phyloP scores from a whole-genome alignment of 2,329 filamentous ascomycete genomes.

The Fusarium sp. region DNA sequence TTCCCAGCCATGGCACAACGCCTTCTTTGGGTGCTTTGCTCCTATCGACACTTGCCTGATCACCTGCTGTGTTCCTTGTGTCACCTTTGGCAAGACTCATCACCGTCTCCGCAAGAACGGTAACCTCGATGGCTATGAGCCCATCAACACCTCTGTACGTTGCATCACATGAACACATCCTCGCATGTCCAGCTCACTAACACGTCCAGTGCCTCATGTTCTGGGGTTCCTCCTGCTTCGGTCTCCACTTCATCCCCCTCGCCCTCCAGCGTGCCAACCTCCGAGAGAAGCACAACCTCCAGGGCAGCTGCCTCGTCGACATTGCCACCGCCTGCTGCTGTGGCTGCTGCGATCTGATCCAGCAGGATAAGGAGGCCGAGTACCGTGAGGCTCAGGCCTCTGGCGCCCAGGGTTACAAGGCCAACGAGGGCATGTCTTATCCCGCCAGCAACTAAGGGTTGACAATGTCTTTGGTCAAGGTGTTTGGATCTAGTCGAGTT shows the following conservation, averaged over 20 bases:
- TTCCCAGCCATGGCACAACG: conserved; percentile 54
- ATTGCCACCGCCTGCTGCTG: conserved; percentile 60
- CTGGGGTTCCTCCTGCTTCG: conserved; percentile 55
- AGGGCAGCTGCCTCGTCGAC: conserved; percentile 58
- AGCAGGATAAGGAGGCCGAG: conserved; percentile 61
- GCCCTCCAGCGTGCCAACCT: conserved; percentile 60
- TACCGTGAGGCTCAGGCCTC: conserved; percentile 48
- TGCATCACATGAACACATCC: no score
- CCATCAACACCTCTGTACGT: conserved; percentile 61
- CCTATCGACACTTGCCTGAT: conserved; percentile 60
- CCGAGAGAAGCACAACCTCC: conserved; percentile 59
- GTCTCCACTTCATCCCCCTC: conserved; percentile 57
- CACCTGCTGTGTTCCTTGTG: conserved; percentile 60
- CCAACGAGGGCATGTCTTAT: conserved; percentile 37
- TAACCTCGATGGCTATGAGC: conserved; percentile 58
- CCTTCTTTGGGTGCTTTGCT: conserved; percentile 59
- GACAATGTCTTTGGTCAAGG: neutral
- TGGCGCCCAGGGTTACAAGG: conserved; percentile 36
- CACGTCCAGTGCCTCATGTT: conserved; percentile 56
- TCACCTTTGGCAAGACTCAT: conserved; percentile 63
- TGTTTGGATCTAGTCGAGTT: conserved; percentile 6
- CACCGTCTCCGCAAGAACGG: conserved; percentile 58
- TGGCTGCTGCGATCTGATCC: conserved; percentile 58
- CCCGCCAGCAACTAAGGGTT: conserved; percentile 12
- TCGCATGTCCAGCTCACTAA: conserved; percentile 7